Conservation (phyloP, 2,329 filamentous ascomycete genomes). For the Colletotrichum cuscutae region DNA sequence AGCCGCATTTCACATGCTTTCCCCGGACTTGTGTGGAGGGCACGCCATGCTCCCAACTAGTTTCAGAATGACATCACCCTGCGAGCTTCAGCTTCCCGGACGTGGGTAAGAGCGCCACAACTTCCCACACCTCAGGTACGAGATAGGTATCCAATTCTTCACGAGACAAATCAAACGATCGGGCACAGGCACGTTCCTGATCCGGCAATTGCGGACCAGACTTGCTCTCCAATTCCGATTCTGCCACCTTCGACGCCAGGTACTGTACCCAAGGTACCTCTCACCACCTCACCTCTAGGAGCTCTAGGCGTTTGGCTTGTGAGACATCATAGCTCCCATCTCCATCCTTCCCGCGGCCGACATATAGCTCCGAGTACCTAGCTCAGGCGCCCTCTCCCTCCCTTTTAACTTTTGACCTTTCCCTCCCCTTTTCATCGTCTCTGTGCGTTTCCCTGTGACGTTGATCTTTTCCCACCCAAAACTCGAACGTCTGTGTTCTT, state of each 20-base stretch:
- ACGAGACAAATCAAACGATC: not conserved
- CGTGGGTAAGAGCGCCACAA: not conserved
- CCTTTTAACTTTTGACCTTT: constrained; percentile 29
- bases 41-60: constrained; percentile 23
- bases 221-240: not conserved
- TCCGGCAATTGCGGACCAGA: not conserved
- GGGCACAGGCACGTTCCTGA: not conserved
- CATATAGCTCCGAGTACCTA: not conserved
- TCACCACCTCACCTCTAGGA: not conserved
- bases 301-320: not conserved
- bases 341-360: not conserved
- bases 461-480: not conserved
- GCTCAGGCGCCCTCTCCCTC: not conserved
- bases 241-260: not conserved
- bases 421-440: not conserved
- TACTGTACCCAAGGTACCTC: too few species aligned
- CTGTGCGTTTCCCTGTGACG: not conserved
- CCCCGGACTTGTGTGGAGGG: constrained; percentile 19
- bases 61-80: constrained; percentile 35
- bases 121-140: too few species aligned
- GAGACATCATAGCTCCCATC: constrained; percentile 25
- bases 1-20: constrained; percentile 32
- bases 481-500: not conserved
- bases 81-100: constrained; percentile 21
- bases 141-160: not conserved